Evolutionary conservation across 352 stramenopile species (phyloP).

Genomic region (Phytophthora pini): DNA sequence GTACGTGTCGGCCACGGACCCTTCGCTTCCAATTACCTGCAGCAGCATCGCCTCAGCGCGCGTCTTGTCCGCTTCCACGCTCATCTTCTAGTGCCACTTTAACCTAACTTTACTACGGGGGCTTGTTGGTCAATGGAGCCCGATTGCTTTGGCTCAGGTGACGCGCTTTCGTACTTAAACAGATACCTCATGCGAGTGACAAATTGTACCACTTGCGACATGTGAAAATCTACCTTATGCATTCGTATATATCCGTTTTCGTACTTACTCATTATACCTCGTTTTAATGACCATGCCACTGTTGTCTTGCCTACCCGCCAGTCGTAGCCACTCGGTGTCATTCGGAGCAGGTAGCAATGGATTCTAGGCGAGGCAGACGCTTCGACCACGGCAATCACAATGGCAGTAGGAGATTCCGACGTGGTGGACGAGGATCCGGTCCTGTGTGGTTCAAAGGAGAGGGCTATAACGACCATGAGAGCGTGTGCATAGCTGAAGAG

Average conservation of each 20-base stretch:
- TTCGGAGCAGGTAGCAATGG: slow-evolving; percentile 16
- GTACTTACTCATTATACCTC: slow-evolving; percentile 4
- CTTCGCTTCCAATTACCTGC: slow-evolving; percentile 51
- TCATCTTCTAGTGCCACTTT: slow-evolving; percentile 25
- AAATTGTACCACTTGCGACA: background rate
- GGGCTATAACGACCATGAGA: slow-evolving; percentile 72
- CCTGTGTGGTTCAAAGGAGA: slow-evolving; percentile 60
- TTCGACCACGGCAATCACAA: slow-evolving; percentile 18
- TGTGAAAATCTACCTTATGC: background rate
- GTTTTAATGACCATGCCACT: slow-evolving; percentile 16
- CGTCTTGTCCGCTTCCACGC: slow-evolving; percentile 74
- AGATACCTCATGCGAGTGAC: slow-evolving; percentile 8
- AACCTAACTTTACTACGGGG: background rate
- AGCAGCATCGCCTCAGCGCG: slow-evolving; percentile 75
- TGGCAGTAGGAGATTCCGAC: slow-evolving; percentile 27
- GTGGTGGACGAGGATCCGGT: slow-evolving; percentile 11
- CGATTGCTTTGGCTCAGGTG: background rate
- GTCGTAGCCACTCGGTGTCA: slow-evolving; percentile 11
- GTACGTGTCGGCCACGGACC: slow-evolving; percentile 81
- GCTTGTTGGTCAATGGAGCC: slow-evolving; percentile 35
- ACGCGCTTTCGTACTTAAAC: background rate
- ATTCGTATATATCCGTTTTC: background rate
- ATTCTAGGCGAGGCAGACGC: slow-evolving; percentile 34
- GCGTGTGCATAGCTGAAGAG: slow-evolving; percentile 66
- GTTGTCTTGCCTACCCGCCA: background rate